Evolutionary conservation across 2,329 filamentous ascomycete species (phyloP).

Genomic region (Monosporascus sp.): DNA sequence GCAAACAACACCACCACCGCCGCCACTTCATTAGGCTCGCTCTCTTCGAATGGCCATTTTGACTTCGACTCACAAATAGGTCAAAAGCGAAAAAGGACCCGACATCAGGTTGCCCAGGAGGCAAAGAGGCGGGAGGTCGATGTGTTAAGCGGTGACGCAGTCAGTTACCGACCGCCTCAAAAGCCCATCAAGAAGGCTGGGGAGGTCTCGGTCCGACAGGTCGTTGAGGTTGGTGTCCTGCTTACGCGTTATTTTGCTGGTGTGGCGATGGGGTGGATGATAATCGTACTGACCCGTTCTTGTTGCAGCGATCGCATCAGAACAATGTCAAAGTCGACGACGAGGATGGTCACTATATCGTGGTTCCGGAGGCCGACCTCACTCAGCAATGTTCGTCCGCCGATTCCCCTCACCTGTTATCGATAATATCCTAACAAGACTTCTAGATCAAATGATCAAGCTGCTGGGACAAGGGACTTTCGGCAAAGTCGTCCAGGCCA

Average conservation of each 20-base stretch:
- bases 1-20: slow-evolving; percentile 82
- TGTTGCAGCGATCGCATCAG: slow-evolving; percentile 30
- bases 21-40: slow-evolving; percentile 75
- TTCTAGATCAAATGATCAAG: slow-evolving; percentile 76
- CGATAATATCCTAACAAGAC: slow-evolving; percentile 12
- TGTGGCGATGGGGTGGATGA: neutral
- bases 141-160: slow-evolving; percentile 62
- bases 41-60: slow-evolving; percentile 57
- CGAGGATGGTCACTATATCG: slow-evolving; percentile 95
- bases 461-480: slow-evolving; percentile 96
- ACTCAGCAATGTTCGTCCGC: slow-evolving; percentile 77
- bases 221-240: slow-evolving; percentile 53
- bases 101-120: slow-evolving; percentile 77
- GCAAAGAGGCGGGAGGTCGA: slow-evolving; percentile 74
- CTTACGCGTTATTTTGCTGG: no score
- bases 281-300: slow-evolving; percentile 6
- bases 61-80: slow-evolving; percentile 67
- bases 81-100: slow-evolving; percentile 80
- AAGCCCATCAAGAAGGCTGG: slow-evolving; percentile 87
- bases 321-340: slow-evolving; percentile 76
- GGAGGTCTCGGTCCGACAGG: slow-evolving; percentile 62
- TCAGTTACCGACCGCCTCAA: slow-evolving; percentile 79
- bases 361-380: slow-evolving; percentile 77
- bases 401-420: neutral
- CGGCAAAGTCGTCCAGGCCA: slow-evolving; percentile 93